Base-by-base conservation (phyloP, 2,329 filamentous ascomycete species). In the Aspergillus sclerotialis region DNA sequence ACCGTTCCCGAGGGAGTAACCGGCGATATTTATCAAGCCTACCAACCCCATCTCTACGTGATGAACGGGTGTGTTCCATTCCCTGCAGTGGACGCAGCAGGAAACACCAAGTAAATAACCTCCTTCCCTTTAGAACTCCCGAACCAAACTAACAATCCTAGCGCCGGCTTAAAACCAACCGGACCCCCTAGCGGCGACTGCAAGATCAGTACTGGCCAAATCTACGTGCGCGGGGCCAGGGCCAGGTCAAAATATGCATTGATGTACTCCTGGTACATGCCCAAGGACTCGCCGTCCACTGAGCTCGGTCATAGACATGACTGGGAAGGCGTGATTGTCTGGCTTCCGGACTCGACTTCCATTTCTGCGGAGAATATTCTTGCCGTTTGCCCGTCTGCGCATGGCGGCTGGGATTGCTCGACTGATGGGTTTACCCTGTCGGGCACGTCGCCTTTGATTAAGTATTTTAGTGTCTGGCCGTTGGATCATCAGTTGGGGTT, bases 21-120 rank as follows among this genome's bases (percentile, higher is more conserved):
- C 0, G 75, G 75, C 10, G 50, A 60, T 3, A 50, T 75, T 15
- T 74, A 75, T 43, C 50, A 72, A 27, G 69, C 70, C 34, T 79
- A 75, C 55, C 69, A 79, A 55, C 76, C 75, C 0, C 66, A 62
- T 34, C 62, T 78, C 5, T 46, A 75, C 8, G 69, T 79, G 4
- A 64, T 67, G 12, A 73, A 74, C 45, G 76, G 77, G 29, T 81
- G 77, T 41, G 76, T 80, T 7, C 75, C 76, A 0, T 81, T 77
- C 48, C 76, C 76, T 0, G 76, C 71, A 1, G 76, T 81, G 1
- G 72, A 81, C 41, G 65, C 65, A 1, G 53, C 60, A 0, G 78
- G 77, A 2, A 66, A 80, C 44, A 78, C 72, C 11, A 64, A 68
- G 76, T 78, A 53, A 39, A 7, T 19, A 8, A 24, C 23, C 15